phyloP scores from a whole-genome alignment of 1,139 yeast species.

The Hansenula lynferdii region DNA sequence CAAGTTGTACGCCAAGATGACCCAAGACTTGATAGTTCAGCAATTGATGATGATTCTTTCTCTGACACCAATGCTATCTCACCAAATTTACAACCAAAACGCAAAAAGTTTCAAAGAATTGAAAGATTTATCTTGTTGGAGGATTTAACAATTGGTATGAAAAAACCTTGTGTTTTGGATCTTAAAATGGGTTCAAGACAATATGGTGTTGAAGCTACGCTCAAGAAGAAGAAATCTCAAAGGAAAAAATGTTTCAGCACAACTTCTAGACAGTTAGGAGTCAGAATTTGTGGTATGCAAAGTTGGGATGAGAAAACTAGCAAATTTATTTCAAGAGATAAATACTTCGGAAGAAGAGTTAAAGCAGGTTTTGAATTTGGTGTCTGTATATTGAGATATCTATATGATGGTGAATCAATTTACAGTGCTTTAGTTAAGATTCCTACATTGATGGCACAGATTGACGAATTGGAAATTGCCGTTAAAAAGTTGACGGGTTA shows the following conservation, averaged over 20 bases:
- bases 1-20: no score
- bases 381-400: constrained; percentile 64
- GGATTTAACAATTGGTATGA: constrained; percentile 82
- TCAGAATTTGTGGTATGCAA: constrained; percentile 93
- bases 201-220: constrained; percentile 88
- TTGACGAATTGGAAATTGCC: constrained; percentile 53
- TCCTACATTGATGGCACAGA: constrained; percentile 56
- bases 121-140: constrained; percentile 87
- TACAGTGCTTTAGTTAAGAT: constrained; percentile 64
- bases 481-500: constrained; percentile 65
- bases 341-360: constrained; percentile 85
- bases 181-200: constrained; percentile 98
- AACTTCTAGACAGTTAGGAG: constrained; percentile 81
- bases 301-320: constrained; percentile 54
- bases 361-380: constrained; percentile 74
- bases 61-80: constrained; percentile 4
- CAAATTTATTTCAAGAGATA: constrained; percentile 67
- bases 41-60: constrained; percentile 9
- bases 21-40: background rate
- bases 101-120: constrained; percentile 46
- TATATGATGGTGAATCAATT: constrained; percentile 65
- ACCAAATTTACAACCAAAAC: constrained; percentile 10
- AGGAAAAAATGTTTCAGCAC: constrained; percentile 75
- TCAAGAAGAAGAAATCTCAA: constrained; percentile 73
- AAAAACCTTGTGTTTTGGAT: constrained; percentile 86